phyloP scores from a whole-genome alignment of 148 eudicot genomes.

The Arctostaphylos glauca region DNA sequence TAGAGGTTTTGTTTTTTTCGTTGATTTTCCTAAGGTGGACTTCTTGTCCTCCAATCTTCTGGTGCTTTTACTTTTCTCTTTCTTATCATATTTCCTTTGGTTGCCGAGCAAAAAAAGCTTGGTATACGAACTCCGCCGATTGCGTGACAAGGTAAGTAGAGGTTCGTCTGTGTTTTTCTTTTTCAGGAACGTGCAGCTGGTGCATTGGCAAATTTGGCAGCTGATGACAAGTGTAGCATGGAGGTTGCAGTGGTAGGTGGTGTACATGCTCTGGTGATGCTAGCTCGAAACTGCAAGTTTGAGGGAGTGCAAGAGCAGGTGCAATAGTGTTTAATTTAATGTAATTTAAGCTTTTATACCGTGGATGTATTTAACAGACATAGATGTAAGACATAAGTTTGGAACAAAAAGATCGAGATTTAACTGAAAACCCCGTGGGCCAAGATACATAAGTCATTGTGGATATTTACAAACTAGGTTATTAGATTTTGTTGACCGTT shows the following conservation, averaged over 20 bases:
- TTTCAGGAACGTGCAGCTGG: conserved; percentile 99
- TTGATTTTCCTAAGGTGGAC: background rate
- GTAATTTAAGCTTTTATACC: background rate
- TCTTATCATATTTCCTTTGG: background rate
- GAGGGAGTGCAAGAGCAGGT: conserved; percentile 99
- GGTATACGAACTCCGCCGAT: background rate
- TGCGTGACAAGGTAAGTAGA: background rate
- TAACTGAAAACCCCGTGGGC: background rate
- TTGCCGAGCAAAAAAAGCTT: background rate
- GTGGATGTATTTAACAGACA: background rate
- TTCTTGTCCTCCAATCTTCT: background rate
- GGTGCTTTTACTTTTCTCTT: background rate
- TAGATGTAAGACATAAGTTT: background rate
- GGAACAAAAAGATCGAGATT: background rate
- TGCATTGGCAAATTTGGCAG: conserved; percentile 96
- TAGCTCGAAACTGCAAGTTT: conserved; percentile 77
- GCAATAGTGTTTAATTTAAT: background rate
- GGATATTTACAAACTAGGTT: background rate
- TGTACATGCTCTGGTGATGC: conserved; percentile 86
- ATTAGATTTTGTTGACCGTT: conserved; percentile 6
- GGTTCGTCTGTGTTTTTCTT: conserved; percentile 13
- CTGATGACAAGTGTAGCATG: conserved; percentile 97
- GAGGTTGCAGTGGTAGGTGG: conserved; percentile 90
- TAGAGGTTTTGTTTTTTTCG: background rate
- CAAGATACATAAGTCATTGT: background rate